Evolutionary conservation across 306 rosid genomes (phyloP).

Genomic region (Carpinus fangiana): DNA sequence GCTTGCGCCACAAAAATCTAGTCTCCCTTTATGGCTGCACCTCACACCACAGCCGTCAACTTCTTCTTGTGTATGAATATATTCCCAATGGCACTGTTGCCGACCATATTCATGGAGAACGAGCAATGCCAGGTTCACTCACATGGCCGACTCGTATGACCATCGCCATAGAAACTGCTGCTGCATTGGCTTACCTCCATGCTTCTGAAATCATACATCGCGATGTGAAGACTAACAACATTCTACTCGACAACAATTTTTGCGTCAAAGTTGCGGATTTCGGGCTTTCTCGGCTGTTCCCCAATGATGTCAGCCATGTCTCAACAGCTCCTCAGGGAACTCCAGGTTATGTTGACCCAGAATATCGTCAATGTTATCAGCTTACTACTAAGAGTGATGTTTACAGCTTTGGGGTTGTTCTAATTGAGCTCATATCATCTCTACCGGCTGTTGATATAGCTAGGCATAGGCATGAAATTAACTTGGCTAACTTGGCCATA

Average conservation of each 20-base stretch:
- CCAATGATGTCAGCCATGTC: slow-evolving; percentile 58
- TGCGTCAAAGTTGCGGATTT: slow-evolving; percentile 73
- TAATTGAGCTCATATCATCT: slow-evolving; percentile 67
- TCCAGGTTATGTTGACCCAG: slow-evolving; percentile 78
- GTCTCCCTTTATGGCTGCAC: slow-evolving; percentile 82
- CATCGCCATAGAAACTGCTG: slow-evolving; percentile 71
- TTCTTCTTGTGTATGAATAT: slow-evolving; percentile 74
- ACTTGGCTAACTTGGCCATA: slow-evolving; percentile 50
- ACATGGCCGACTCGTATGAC: slow-evolving; percentile 61
- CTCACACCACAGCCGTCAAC: slow-evolving; percentile 56
- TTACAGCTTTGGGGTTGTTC: slow-evolving; percentile 73
- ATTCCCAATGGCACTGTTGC: slow-evolving; percentile 75
- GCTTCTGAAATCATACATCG: slow-evolving; percentile 73
- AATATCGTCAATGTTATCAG: slow-evolving; percentile 61
- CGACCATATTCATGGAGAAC: slow-evolving; percentile 68
- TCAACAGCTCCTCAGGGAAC: slow-evolving; percentile 85
- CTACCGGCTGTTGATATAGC: slow-evolving; percentile 59
- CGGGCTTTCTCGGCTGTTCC: slow-evolving; percentile 70
- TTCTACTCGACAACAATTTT: slow-evolving; percentile 56
- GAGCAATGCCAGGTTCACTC: slow-evolving; percentile 34
- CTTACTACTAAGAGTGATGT: slow-evolving; percentile 78
- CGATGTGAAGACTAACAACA: slow-evolving; percentile 75
- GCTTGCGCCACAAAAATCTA: slow-evolving; percentile 60
- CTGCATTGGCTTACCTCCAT: slow-evolving; percentile 69
- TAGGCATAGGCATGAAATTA: slow-evolving; percentile 60